phyloP scores from a whole-genome alignment of 2,329 filamentous ascomycete species.

The Xylariales sp. region DNA sequence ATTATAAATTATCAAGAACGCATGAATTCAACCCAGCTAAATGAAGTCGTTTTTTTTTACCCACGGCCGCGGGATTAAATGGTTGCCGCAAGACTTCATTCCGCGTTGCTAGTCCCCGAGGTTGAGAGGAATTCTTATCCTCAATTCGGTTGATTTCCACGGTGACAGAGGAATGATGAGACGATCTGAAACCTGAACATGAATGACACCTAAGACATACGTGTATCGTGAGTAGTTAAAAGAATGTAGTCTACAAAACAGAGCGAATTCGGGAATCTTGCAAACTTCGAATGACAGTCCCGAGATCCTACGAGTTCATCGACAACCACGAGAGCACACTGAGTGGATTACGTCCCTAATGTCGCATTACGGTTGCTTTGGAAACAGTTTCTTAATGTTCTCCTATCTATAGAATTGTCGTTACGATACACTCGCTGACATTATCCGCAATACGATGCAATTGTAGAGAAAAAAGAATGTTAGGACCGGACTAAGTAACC shows the following conservation, averaged over 20 bases:
- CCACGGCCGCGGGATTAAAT: neutral
- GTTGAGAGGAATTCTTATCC: constrained; percentile 5
- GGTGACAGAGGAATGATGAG: constrained; percentile 8
- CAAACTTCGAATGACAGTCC: neutral
- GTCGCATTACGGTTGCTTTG: neutral
- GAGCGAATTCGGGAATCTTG: neutral
- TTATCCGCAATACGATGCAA: neutral
- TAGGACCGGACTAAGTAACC: neutral
- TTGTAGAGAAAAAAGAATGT: neutral
- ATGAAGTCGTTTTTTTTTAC: neutral
- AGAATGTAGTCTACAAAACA: constrained; percentile 15
- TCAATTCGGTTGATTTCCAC: neutral
- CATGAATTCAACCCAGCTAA: neutral
- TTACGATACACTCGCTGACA: too few species aligned
- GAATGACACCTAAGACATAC: constrained; percentile 1
- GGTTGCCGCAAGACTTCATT: neutral
- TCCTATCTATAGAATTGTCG: neutral
- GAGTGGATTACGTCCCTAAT: neutral
- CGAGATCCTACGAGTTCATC: too few species aligned
- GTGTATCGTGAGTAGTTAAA: constrained; percentile 1
- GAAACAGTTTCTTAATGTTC: neutral
- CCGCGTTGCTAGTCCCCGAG: neutral
- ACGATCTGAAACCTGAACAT: neutral
- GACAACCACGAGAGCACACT: neutral
- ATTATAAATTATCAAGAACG: too few species aligned